These are phyloP conservation scores for Aspergillus leporis DNA, from an alignment of 495 filamentous ascomycete genomes.

Conservation along the genomic window DNA sequence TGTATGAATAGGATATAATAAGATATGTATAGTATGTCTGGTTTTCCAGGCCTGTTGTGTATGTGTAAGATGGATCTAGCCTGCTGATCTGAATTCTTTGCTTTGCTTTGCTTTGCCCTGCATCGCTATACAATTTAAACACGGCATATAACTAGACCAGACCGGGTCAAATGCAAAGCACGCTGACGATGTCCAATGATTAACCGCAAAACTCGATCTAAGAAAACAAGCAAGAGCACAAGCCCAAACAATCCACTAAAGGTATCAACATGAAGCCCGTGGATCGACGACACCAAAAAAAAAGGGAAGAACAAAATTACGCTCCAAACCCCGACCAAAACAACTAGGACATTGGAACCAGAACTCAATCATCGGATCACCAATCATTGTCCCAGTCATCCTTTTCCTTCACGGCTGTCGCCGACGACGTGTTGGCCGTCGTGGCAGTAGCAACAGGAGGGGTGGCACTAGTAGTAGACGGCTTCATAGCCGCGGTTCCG, in stretches of 20 bases:
- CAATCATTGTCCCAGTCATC: constrained; percentile 70
- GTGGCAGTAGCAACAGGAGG: constrained; percentile 25
- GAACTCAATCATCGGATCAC: constrained; percentile 36
- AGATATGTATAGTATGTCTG: background rate
- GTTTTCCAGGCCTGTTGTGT: background rate
- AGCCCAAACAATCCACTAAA: background rate
- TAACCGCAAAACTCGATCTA: background rate
- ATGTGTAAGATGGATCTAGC: background rate
- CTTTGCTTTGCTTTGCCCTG: background rate
- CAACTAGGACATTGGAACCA: background rate
- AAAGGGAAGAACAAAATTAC: background rate
- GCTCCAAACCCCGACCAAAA: background rate
- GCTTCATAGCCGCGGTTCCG: constrained; percentile 74
- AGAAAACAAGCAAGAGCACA: background rate
- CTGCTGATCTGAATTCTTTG: background rate
- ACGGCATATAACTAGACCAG: background rate
- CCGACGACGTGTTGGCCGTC: constrained; percentile 33
- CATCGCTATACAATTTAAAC: background rate
- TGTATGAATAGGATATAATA: constrained; percentile 2
- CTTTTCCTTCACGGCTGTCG: constrained; percentile 40
- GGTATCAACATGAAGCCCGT: background rate
- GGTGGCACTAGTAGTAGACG: constrained; percentile 42
- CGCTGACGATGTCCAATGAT: background rate
- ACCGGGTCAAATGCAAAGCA: background rate
- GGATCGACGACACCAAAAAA: background rate